Conservation (phyloP, 805 yeast genomes). For the Ogataea corticis region DNA sequence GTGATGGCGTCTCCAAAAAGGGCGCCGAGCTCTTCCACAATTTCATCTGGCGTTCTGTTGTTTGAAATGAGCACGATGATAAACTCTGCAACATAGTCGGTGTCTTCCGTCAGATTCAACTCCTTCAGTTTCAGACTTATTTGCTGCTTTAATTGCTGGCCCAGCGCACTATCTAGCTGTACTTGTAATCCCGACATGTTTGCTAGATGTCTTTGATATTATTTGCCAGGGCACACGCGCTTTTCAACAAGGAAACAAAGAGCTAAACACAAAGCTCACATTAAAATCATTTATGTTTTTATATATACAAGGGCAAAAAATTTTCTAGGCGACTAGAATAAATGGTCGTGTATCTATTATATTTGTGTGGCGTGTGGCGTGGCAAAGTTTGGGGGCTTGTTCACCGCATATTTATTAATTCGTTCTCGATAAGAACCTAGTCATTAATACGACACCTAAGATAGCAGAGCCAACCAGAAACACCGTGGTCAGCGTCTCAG, state of each 20-base stretch:
- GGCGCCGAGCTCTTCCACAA: constrained; percentile 58
- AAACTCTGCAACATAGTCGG: constrained; percentile 69
- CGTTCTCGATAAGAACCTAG: constrained; percentile 2
- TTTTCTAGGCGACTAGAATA: constrained; percentile 6
- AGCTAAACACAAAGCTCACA: not conserved
- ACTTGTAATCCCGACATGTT: constrained; percentile 26
- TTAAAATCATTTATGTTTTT: constrained; percentile 5
- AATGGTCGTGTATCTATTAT: not conserved
- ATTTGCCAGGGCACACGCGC: not conserved
- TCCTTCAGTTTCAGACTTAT: constrained; percentile 43
- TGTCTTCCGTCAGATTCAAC: constrained; percentile 49
- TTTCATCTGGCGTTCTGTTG: constrained; percentile 60
- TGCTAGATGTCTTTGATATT: not conserved
- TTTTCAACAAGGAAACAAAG: not conserved
- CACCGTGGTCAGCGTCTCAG: not conserved
- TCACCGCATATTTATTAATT: not conserved
- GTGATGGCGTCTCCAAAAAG: constrained; percentile 65
- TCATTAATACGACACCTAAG: constrained; percentile 9
- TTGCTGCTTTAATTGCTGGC: constrained; percentile 43
- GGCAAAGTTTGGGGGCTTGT: not conserved
- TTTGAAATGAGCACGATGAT: constrained; percentile 70
- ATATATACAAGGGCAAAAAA: constrained; percentile 18
- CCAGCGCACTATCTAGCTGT: constrained; percentile 35
- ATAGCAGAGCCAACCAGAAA: constrained; percentile 8
- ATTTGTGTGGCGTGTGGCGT: not conserved